A percentile compares a stretch with the other conserved stretches of the same genome.
Conservation (phyloP, 208 protist species). For the Acanthamoeba sp. region DNA sequence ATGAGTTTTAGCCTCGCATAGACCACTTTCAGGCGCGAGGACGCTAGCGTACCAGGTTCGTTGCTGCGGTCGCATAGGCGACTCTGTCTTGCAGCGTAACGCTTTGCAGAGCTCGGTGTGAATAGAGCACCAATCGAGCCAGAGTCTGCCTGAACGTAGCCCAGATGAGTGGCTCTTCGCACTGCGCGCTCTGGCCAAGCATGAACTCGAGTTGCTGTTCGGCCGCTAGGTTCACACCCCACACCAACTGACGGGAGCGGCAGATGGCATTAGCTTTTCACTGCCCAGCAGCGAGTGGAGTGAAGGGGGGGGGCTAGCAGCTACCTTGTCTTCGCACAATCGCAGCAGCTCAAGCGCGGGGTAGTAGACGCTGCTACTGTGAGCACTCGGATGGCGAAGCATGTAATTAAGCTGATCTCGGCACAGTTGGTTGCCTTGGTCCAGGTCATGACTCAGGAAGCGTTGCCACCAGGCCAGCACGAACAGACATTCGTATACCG, state of each 20-base stretch:
- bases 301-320: no score
- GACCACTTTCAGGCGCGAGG: no score
- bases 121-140: not conserved
- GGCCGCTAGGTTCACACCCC: no score
- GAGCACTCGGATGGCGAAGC: not conserved
- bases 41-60: no score
- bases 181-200: no score
- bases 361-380: not conserved
- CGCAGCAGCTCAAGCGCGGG: not conserved
- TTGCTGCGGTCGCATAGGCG: not conserved
- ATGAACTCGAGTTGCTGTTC: no score
- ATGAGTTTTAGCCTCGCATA: no score
- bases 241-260: no score
- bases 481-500: not conserved
- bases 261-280: no score
- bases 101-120: not conserved
- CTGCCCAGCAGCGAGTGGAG: no score
- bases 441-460: not conserved
- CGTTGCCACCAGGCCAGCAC: conserved; percentile 7
- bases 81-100: not conserved
- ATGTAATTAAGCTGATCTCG: not conserved
- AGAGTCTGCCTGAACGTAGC: not conserved
- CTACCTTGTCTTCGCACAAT: no score
- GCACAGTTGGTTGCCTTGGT: not conserved
- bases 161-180: not conserved